Evolutionary conservation across 2,329 filamentous ascomycete species (phyloP).

Genomic region (Aspergillus unguis): DNA sequence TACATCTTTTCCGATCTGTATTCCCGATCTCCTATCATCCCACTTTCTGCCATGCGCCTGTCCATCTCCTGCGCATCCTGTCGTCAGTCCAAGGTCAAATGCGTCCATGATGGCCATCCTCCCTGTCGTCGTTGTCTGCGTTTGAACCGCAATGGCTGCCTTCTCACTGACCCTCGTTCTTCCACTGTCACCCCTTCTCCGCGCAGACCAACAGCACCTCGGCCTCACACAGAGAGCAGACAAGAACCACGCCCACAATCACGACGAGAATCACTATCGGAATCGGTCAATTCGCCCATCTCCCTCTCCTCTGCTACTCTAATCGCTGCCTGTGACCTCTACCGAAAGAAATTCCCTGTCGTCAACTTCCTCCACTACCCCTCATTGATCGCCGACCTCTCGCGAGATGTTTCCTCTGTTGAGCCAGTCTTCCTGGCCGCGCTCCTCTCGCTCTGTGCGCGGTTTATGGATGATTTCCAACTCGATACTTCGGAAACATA

Average conservation of each 20-base stretch:
- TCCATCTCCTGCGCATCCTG: conserved; percentile 37
- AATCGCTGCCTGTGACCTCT: conserved; percentile 35
- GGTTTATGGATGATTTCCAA: conserved; percentile 27
- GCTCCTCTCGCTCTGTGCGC: conserved; percentile 33
- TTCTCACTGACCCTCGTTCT: conserved; percentile 30
- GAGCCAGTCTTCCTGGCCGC: conserved; percentile 35
- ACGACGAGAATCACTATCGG: not conserved
- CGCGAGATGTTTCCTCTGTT: conserved; percentile 26
- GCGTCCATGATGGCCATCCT: conserved; percentile 32
- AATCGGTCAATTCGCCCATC: conserved; percentile 18
- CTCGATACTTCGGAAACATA: conserved; percentile 30
- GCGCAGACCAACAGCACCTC: not conserved
- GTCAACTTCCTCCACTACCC: conserved; percentile 39
- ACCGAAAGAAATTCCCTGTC: conserved; percentile 37
- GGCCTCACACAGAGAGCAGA: no score
- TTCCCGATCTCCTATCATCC: not conserved
- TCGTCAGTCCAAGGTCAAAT: conserved; percentile 37
- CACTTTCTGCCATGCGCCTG: conserved; percentile 27
- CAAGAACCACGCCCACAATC: not conserved
- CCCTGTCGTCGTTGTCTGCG: conserved; percentile 34
- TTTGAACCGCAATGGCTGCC: conserved; percentile 22
- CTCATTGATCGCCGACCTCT: conserved; percentile 34
- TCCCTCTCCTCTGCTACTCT: conserved; percentile 26
- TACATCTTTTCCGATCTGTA: not conserved
- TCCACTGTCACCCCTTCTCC: conserved; percentile 10